Percentiles rank a stretch among this genome's conserved stretches.
These are phyloP conservation scores for Cercophora sp. DNA, from an alignment of 495 filamentous ascomycete species.

Conservation along the genomic window DNA sequence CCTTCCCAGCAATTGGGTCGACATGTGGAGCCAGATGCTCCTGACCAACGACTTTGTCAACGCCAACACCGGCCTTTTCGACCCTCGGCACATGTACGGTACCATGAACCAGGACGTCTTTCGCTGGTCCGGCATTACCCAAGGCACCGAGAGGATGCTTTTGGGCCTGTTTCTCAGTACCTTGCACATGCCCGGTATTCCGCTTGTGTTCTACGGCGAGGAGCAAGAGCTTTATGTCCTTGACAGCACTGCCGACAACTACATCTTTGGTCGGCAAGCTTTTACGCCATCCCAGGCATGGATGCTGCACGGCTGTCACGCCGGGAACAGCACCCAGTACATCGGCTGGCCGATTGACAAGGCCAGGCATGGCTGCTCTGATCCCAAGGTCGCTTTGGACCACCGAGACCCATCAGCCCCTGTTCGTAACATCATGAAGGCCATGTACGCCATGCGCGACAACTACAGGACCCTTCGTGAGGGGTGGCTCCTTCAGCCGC, in stretches of 20 bases:
- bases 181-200: constrained; percentile 62
- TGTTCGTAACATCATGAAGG: constrained; percentile 57
- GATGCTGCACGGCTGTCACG: constrained; percentile 65
- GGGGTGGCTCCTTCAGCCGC: constrained; percentile 54
- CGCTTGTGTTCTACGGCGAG: constrained; percentile 64
- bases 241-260: constrained; percentile 64
- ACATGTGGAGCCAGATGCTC: constrained; percentile 59
- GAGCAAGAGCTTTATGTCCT: constrained; percentile 67
- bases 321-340: constrained; percentile 38
- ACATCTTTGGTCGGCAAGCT: constrained; percentile 65
- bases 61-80: constrained; percentile 64
- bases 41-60: constrained; percentile 64
- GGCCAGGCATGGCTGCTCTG: constrained; percentile 60
- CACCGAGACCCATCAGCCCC: constrained; percentile 50
- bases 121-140: constrained; percentile 62
- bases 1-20: constrained; percentile 56
- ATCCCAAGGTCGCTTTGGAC: constrained; percentile 57
- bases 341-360: constrained; percentile 29
- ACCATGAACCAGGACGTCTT: constrained; percentile 33
- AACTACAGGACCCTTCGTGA: constrained; percentile 59
- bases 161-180: constrained; percentile 63
- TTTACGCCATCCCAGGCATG: constrained; percentile 66
- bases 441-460: constrained; percentile 60
- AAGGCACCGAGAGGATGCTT: constrained; percentile 59
- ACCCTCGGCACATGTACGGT: constrained; percentile 70